Evolutionary conservation across 208 protist species (phyloP).

Genomic region (Histomonas meleagridis): DNA sequence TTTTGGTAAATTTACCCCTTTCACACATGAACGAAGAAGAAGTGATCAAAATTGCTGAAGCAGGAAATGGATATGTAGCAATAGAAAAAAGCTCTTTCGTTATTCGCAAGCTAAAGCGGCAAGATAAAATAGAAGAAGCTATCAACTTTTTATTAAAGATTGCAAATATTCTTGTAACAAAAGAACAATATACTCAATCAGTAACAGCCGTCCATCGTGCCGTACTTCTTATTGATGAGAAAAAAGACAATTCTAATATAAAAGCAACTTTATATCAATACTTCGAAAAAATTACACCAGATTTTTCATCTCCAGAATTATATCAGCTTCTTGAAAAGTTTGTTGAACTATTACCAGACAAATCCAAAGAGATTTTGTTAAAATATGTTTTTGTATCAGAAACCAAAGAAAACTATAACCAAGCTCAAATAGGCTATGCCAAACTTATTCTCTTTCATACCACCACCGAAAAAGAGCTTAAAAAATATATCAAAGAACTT

Average conservation of each 20-base stretch:
- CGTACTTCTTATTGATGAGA: not conserved
- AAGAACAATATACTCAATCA: not conserved
- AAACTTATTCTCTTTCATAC: not conserved
- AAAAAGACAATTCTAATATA: not conserved
- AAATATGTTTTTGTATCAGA: not conserved
- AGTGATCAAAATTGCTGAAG: not conserved
- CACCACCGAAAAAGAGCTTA: not conserved
- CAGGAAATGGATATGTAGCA: constrained; percentile 5
- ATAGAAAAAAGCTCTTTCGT: constrained; percentile 5
- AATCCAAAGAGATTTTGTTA: not conserved
- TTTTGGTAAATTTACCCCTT: too few relatives aligned
- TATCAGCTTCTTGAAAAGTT: not conserved
- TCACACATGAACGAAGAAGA: too few relatives aligned
- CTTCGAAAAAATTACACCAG: not conserved
- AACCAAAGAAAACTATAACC: not conserved
- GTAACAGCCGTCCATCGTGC: not conserved
- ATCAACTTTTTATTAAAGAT: not conserved
- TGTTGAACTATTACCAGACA: not conserved
- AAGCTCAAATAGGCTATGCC: not conserved
- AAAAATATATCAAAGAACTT: not conserved
- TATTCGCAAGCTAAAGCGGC: not conserved
- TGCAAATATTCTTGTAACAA: not conserved
- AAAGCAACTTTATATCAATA: not conserved
- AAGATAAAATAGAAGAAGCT: constrained; percentile 16
- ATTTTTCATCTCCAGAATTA: not conserved